A percentile compares a stretch with the other conserved stretches of the same genome.
Evolutionary conservation across 2,329 filamentous ascomycete genomes (phyloP).

Genomic region (Epichloe glyceriae): DNA sequence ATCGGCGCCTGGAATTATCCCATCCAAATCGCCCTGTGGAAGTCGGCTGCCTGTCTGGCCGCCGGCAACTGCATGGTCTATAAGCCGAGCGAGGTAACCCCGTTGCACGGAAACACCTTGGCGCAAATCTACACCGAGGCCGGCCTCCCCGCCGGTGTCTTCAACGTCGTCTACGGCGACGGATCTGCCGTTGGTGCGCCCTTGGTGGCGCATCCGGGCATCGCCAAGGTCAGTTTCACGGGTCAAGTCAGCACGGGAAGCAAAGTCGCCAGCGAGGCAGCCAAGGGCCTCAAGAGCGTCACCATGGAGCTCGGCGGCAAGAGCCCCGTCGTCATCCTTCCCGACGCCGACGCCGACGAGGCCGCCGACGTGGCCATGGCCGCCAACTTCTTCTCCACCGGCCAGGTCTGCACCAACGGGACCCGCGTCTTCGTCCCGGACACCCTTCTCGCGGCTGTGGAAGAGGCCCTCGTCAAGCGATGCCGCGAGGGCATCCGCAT

Average conservation of each 20-base stretch:
- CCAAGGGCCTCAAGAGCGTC: conserved; percentile 73
- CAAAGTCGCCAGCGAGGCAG: conserved; percentile 67
- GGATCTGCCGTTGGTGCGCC: conserved; percentile 60
- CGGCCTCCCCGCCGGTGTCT: conserved; percentile 68
- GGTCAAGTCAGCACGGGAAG: conserved; percentile 73
- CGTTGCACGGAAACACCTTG: conserved; percentile 64
- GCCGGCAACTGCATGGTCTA: conserved; percentile 87
- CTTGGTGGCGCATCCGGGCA: conserved; percentile 55
- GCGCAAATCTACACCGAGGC: conserved; percentile 68
- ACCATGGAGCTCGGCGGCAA: conserved; percentile 91
- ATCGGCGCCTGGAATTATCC: conserved; percentile 92
- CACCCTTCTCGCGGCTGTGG: conserved; percentile 52
- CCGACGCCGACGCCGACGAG: conserved; percentile 63
- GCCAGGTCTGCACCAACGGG: conserved; percentile 88
- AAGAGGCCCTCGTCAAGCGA: conserved; percentile 44
- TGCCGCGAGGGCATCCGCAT: conserved; percentile 56
- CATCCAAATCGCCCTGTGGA: conserved; percentile 83
- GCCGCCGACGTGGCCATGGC: conserved; percentile 89
- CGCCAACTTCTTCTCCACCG: conserved; percentile 84
- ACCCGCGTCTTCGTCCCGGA: conserved; percentile 74
- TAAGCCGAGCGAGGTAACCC: conserved; percentile 79
- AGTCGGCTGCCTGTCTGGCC: conserved; percentile 72
- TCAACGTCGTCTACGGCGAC: conserved; percentile 75
- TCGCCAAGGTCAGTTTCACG: conserved; percentile 83
- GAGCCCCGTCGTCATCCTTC: conserved; percentile 66